Base-by-base conservation (phyloP, 495 filamentous ascomycete species). In the Daldinia vernicosa region DNA sequence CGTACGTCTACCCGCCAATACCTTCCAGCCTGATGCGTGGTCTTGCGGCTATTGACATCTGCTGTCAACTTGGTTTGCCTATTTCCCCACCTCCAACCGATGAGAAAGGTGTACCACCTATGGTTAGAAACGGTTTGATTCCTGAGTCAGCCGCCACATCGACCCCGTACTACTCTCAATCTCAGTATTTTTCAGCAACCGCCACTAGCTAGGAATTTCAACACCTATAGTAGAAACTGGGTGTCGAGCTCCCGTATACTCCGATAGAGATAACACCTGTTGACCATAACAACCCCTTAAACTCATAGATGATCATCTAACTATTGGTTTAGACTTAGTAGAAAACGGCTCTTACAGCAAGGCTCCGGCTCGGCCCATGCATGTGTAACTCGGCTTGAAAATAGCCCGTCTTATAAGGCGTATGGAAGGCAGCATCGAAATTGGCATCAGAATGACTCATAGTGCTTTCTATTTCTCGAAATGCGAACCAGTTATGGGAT, bases 101-200 rank as follows among this genome's bases (percentile, higher is more conserved):
- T 11, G 63, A 22, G 19, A 52, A 45, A 59, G 45, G 26, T 51
- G 55, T 51, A 22, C 8, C 27, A 43, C 15, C 12, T 40, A 7
- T 30, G 15, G 26, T 4, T 22, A 40, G 2, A 4, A 56, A 45
- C 57, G 58, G 57, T 22, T 67, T 60, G 53, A 60, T 67, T 60
- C 19, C 15, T 50, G 37, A 68, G 65, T 68, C 57, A 56, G 65
- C 51, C 28, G 57, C 65, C 58, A 68, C 51, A 50, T 68, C 39
- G 14, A 27, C 22, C 28, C 17, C 7, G 43, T 24, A 19, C 8
- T 12, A 47, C 8, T 19, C 19, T 22, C 9, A 24, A 24, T 22
- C 17, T 24, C 19, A 47, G 24, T 4, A 4, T 24, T 24, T 47
- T 24, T 47, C 19, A 47, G 17, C 9, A 9, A 24, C 1, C 19